Evolutionary conservation across 1,284 basidiomycete genomes (phyloP).

Genomic region (Ustilago bromivora): DNA sequence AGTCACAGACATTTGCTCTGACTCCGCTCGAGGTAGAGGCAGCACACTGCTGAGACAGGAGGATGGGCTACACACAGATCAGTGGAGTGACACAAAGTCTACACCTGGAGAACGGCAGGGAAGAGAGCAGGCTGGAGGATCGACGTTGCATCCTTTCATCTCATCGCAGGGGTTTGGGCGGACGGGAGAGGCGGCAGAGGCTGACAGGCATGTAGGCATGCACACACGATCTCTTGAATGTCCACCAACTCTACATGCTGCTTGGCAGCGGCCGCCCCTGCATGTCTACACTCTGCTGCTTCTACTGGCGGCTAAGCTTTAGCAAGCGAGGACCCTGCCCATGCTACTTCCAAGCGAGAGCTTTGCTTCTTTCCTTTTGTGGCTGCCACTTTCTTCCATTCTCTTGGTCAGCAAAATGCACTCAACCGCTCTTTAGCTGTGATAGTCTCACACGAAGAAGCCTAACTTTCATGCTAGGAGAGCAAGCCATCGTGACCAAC

Average conservation of each 20-base stretch:
- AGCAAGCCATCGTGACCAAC: not conserved
- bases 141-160: constrained; percentile 12
- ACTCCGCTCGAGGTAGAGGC: not conserved
- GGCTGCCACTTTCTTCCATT: not conserved
- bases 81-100: not conserved
- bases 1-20: not conserved
- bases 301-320: not conserved
- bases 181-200: not conserved
- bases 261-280: constrained; percentile 8
- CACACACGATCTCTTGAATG: not conserved
- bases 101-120: not conserved
- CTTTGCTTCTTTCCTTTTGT: constrained; percentile 2
- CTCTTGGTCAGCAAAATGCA: not conserved
- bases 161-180: not conserved
- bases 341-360: constrained; percentile 7
- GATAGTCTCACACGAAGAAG: not conserved
- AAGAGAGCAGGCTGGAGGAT: not conserved
- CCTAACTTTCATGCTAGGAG: constrained; percentile 1
- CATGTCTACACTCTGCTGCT: not conserved
- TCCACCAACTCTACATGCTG: constrained; percentile 1
- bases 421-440: not conserved
- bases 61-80: not conserved
- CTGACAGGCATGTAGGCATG: not conserved
- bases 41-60: not conserved
- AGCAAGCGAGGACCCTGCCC: not conserved